phyloP scores from a whole-genome alignment of 768 basidiomycete genomes.

The Podaxis mareebaensis region DNA sequence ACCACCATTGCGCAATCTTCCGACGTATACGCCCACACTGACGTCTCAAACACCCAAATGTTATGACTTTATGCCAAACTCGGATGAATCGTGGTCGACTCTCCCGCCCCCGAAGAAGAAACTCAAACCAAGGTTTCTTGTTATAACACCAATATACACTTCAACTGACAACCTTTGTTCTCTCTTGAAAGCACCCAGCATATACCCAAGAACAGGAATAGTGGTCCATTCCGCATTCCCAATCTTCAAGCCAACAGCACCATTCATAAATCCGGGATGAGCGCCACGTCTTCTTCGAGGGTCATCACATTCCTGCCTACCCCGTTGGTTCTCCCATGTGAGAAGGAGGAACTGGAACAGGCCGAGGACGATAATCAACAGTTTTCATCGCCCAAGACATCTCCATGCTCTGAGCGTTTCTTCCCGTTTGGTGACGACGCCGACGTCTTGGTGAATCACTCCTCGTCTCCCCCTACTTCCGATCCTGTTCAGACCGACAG shows the following conservation, averaged over 20 bases:
- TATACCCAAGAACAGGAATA: neutral
- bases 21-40: neutral
- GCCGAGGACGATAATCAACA: neutral
- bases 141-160: neutral
- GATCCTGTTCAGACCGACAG: neutral
- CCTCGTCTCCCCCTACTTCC: constrained; percentile 10
- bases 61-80: neutral
- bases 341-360: neutral
- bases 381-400: constrained; percentile 6
- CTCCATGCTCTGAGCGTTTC: neutral
- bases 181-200: neutral
- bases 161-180: neutral
- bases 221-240: constrained; percentile 9
- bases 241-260: neutral
- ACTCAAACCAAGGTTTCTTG: constrained; percentile 15
- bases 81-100: constrained; percentile 12
- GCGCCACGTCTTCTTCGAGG: neutral
- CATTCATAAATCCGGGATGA: neutral
- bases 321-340: neutral
- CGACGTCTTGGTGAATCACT: neutral
- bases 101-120: constrained; percentile 12
- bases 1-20: neutral
- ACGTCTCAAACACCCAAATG: neutral
- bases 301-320: constrained; percentile 14
- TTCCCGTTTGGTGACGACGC: neutral